Conservation (phyloP, 805 yeast species). For the Hanseniaspora opuntiae region DNA sequence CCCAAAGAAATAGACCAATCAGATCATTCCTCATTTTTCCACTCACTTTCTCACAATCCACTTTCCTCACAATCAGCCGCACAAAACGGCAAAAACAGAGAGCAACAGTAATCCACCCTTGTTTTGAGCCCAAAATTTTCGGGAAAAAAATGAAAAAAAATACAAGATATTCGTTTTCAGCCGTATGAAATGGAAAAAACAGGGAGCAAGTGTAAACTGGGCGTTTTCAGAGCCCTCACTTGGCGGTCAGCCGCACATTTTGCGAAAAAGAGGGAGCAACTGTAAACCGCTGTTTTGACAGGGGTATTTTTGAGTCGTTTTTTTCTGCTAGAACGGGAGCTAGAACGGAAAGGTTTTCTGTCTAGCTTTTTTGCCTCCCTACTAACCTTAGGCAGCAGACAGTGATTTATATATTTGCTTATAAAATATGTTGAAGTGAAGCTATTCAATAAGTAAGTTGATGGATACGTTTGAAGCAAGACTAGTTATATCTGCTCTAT, state of each 20-base stretch:
- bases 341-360: not conserved
- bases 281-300: constrained; percentile 3
- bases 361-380: not conserved
- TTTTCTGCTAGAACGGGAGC: not conserved
- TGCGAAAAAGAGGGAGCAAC: not conserved
- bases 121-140: not conserved
- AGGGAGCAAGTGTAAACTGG: not conserved
- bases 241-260: not conserved
- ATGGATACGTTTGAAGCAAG: too few relatives aligned
- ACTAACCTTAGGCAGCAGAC: not conserved
- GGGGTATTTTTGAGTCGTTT: not conserved
- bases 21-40: not conserved
- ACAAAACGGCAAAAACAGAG: not conserved
- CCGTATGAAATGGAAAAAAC: not conserved
- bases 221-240: not conserved
- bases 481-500: too few relatives aligned
- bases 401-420: not conserved
- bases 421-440: not conserved
- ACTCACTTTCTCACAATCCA: not conserved
- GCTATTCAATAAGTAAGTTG: not conserved
- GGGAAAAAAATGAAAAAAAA: not conserved
- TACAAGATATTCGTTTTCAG: not conserved
- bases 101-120: constrained; percentile 1
- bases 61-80: not conserved
- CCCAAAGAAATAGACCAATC: not conserved